Base-by-base conservation (phyloP, 1,284 basidiomycete species). In the Ceratobasidium sp. region DNA sequence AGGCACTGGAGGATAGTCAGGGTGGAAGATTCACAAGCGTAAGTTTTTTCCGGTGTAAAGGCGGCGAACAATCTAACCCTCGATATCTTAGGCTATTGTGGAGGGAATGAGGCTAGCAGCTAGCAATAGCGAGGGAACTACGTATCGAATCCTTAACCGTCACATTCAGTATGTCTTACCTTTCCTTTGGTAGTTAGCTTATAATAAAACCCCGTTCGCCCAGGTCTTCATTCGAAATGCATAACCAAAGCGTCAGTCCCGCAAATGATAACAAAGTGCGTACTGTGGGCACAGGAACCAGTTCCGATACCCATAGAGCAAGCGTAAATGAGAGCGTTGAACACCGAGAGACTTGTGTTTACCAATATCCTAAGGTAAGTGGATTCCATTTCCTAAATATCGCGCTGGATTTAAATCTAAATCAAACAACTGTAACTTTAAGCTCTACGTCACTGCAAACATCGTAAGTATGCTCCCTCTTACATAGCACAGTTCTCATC, bases 1-100 rank as follows among this genome's bases (percentile, higher is more conserved):
- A 33, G n/a, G 67, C 67, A 9, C 53, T 24, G 3, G 67, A 71
- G n/a, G 67, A 71, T 17, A 19, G 17, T 45, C 22, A 27, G 1
- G 67, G 67, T 9, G 67, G 67, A 4, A 47, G 67, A 56, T 71
- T 71, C 19, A 71, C 67, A 15, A 71, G 14, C 3, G 67, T 71
- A 44, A 6, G 54, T 59, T 11, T 1, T 22, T 6, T 45, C 5
- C 6, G 36, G 4, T 41, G 36, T 41, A 11, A 11, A 5, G 6
- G 36, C 6, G 36, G 36, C 11, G 4, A 41, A 3, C 7, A n/a
- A 33, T 4, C 36, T 29, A 1, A 44, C 36, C 7, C 17, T 36
- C 5, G 11, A 29, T 36, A 53, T 17, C 6, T 17, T 36, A 71
- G 67, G 67, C 67, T 31, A 59, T 71, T 31, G 33, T 59, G 22